These are phyloP conservation scores for Solanum virginianum DNA, from an alignment of 257 asterid species.

Conservation along the genomic window DNA sequence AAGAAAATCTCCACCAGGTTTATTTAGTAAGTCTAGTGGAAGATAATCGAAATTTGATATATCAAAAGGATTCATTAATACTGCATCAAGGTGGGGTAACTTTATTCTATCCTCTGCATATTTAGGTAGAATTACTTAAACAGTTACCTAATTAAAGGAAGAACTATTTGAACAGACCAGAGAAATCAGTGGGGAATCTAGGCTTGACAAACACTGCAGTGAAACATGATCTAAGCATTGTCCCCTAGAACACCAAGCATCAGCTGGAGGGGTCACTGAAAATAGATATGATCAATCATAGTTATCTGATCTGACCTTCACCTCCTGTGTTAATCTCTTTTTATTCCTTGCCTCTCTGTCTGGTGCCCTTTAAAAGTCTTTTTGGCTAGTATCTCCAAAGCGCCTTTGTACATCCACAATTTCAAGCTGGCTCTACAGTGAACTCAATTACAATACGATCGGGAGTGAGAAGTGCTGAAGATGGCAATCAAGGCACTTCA, in stretches of 20 bases:
- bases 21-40: neutral
- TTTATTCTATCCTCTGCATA: neutral
- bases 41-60: neutral
- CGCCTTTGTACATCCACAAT: slow-evolving; percentile 11
- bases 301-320: slow-evolving; percentile 29
- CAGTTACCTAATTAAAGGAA: neutral
- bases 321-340: slow-evolving; percentile 26
- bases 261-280: slow-evolving; percentile 24
- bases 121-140: neutral
- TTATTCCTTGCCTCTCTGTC: slow-evolving; percentile 19
- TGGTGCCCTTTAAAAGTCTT: slow-evolving; percentile 23
- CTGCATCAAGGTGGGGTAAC: neutral
- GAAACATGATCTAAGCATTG: slow-evolving; percentile 36
- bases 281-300: slow-evolving; percentile 18
- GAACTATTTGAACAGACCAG: neutral
- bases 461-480: slow-evolving; percentile 27
- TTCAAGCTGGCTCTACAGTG: neutral
- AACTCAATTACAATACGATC: neutral
- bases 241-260: neutral
- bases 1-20: neutral
- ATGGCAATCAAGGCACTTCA: slow-evolving; percentile 6
- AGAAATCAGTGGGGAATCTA: slow-evolving; percentile 44
- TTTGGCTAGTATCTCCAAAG: neutral
- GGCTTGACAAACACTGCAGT: slow-evolving; percentile 31
- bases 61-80: neutral